phyloP scores from a whole-genome alignment of 2,329 filamentous ascomycete genomes.

The Cordyceps javanica region DNA sequence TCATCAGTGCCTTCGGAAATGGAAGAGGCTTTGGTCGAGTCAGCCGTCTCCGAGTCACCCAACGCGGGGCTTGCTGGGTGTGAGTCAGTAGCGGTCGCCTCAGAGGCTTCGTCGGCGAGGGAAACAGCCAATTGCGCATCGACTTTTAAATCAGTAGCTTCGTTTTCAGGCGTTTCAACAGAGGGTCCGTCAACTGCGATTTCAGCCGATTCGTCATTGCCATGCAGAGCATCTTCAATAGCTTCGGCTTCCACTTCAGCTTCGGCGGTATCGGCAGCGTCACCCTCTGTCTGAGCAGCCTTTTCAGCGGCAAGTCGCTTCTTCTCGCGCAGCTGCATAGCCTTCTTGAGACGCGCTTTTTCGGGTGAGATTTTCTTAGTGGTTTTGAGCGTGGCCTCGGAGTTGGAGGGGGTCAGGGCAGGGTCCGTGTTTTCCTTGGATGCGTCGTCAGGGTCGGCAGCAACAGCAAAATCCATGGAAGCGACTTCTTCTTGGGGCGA shows the following conservation, averaged over 20 bases:
- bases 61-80: slow-evolving; percentile 51
- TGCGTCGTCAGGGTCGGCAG: slow-evolving; percentile 14
- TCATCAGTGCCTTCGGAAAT: slow-evolving; percentile 58
- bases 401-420: slow-evolving; percentile 13
- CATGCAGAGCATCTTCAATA: slow-evolving; percentile 10
- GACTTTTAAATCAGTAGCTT: slow-evolving; percentile 26
- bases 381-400: slow-evolving; percentile 35
- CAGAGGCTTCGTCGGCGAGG: slow-evolving; percentile 40
- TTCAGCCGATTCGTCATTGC: not conserved
- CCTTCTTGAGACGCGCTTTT: slow-evolving; percentile 89
- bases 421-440: slow-evolving; percentile 15
- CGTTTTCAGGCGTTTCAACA: slow-evolving; percentile 45
- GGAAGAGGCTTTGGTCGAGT: slow-evolving; percentile 59
- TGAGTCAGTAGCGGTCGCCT: slow-evolving; percentile 48
- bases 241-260: not conserved
- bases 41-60: slow-evolving; percentile 47
- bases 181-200: slow-evolving; percentile 27
- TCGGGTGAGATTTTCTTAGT: slow-evolving; percentile 68
- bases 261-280: slow-evolving; percentile 19
- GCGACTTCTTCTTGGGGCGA: slow-evolving; percentile 31
- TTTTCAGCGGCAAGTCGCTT: slow-evolving; percentile 40
- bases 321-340: slow-evolving; percentile 81
- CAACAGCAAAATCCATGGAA: slow-evolving; percentile 30
- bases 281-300: slow-evolving; percentile 19
- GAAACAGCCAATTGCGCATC: slow-evolving; percentile 36